Base-by-base conservation (phyloP, 1,139 yeast genomes). In the Candida albicans region DNA sequence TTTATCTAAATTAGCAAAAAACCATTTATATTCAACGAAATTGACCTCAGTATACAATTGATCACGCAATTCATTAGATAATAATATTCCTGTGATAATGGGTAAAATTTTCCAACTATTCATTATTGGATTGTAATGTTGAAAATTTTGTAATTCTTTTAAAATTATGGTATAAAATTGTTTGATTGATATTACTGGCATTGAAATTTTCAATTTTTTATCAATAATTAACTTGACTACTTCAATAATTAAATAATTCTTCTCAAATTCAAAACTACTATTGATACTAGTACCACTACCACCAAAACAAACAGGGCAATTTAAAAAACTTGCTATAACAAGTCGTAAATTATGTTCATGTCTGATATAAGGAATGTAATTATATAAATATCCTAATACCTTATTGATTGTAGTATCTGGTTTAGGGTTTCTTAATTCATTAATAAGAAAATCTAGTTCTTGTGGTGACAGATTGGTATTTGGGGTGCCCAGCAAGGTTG, bases 361-460 rank as follows among this genome's bases (percentile, higher is more conserved):
- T 55, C 81, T 82, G 36, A 86, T 67, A 33, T 71, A 75, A 1
- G 93, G 90, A 32, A 84, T 62, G 55, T 82, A 81, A 54, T 81
- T 79, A 37, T 75, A 81, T 9, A 81, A 52, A 52, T 79, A 78
- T 1, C 86, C 81, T 33, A 82, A 57, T 2, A 75, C 52, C 42
- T 71, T 67, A 30, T 59, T 52, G 2, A 70, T 61, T 0, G 73
- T 60, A 3, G 69, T 56, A 11, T 59, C 59, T 3, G 64, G 53
- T 13, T 55, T 55, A 0, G 81, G 81, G 45, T 64, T 59, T 26
- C 74, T 52, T 39, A 78, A 55, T 30, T 77, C 79, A 52, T 75
- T 56, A 13, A 79, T 61, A 32, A 79, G 53, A 48, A 60, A 74
- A 55, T 79, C 84, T 35, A 79, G 59, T 43, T 76, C 82, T 44